A percentile compares a stretch with the other conserved stretches of the same genome.
Conservation (phyloP, 2,329 filamentous ascomycete genomes). For the Cercospora nicotianae region DNA sequence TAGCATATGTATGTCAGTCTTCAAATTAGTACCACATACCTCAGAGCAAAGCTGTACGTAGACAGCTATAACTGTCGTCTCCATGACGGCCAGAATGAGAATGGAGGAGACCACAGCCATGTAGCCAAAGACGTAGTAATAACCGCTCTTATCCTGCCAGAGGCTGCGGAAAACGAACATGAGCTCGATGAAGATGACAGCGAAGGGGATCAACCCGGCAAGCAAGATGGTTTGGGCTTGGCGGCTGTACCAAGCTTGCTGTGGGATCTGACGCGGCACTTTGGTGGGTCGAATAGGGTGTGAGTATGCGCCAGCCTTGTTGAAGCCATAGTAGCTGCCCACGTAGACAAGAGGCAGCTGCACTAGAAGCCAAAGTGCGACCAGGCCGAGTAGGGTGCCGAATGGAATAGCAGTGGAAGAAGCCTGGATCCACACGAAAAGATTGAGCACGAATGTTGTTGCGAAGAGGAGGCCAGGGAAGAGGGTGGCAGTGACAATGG, state of each 20-base stretch:
- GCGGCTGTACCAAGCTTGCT: slow-evolving; percentile 72
- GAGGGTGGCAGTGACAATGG: slow-evolving; percentile 68
- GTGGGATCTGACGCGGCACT: slow-evolving; percentile 71
- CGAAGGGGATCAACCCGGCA: slow-evolving; percentile 78
- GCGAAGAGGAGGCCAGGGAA: slow-evolving; percentile 77
- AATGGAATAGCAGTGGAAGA: slow-evolving; percentile 87
- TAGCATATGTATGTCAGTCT: background rate
- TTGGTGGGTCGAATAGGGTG: slow-evolving; percentile 76
- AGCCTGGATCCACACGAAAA: slow-evolving; percentile 88
- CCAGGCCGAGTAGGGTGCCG: slow-evolving; percentile 69
- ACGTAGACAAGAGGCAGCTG: slow-evolving; percentile 81
- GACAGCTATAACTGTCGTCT: slow-evolving; percentile 79
- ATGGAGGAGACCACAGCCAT: slow-evolving; percentile 71
- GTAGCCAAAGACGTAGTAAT: slow-evolving; percentile 91
- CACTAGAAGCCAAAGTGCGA: slow-evolving; percentile 79
- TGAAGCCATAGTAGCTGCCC: slow-evolving; percentile 75
- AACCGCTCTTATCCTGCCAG: slow-evolving; percentile 88
- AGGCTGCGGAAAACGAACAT: slow-evolving; percentile 83
- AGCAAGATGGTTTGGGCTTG: slow-evolving; percentile 65
- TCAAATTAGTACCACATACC: slow-evolving; percentile 38
- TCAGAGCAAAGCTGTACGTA: slow-evolving; percentile 82
- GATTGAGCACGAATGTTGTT: slow-evolving; percentile 75
- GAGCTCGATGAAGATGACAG: slow-evolving; percentile 84
- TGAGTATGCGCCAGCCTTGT: slow-evolving; percentile 67
- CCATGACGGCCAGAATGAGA: slow-evolving; percentile 72